Conservation (phyloP, 352 stramenopile genomes). For the Globisporangium paddicum region DNA sequence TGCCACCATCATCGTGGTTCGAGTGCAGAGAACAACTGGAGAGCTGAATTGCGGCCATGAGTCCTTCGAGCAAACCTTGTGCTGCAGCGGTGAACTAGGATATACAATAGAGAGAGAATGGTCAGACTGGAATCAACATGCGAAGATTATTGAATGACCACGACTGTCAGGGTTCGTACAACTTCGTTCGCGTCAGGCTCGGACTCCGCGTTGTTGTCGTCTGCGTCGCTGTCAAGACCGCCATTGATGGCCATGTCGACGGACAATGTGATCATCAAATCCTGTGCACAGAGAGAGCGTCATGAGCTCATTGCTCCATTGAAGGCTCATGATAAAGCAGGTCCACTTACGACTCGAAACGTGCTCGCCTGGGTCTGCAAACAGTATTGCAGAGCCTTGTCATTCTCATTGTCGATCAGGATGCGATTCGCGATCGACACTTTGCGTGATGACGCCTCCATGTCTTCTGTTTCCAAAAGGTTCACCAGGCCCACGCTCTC, state of each 20-base stretch:
- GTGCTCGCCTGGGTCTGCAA: background rate
- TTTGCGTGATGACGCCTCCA: background rate
- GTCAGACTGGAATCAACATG: background rate
- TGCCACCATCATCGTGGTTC: background rate
- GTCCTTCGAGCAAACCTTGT: constrained; percentile 5
- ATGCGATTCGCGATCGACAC: background rate
- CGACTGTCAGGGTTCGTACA: background rate
- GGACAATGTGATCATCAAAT: constrained; percentile 2
- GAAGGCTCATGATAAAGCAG: background rate
- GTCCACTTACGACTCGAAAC: constrained; percentile 1
- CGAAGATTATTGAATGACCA: background rate
- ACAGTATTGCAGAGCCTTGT: background rate
- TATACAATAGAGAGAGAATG: background rate
- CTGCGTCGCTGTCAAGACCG: background rate
- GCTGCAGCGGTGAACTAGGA: constrained; percentile 4
- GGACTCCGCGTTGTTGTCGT: background rate
- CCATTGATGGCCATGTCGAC: background rate
- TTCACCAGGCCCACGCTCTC: background rate
- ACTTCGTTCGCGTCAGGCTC: background rate
- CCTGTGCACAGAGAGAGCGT: background rate
- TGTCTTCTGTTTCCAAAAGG: background rate
- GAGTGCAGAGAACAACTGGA: background rate
- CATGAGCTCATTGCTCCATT: too few species aligned
- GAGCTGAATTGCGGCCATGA: constrained; percentile 3
- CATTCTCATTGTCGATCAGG: background rate